Base-by-base conservation (phyloP, 2,329 filamentous ascomycete genomes). In the Pseudocercospora crystallina region DNA sequence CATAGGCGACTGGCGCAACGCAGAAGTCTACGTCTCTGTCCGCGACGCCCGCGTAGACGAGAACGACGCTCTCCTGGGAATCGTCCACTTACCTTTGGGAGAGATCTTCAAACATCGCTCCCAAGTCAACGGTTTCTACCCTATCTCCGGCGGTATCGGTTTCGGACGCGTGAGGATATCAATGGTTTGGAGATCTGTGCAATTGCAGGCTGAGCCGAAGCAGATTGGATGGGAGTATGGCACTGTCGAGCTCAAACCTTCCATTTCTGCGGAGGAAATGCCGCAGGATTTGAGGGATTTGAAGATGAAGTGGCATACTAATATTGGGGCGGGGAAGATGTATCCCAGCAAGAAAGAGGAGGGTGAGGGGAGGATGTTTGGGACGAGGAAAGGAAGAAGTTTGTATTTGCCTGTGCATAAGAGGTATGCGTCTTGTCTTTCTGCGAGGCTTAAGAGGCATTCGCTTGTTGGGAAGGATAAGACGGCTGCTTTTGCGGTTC, bases 141-240 rank as follows among this genome's bases (percentile, higher is more conserved):
- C 87, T 0, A 68, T 90, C 2, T 77, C 82, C 5, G 87, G 87
- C 2, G 87, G 87, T 0, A 79, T 89, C n/a, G 87, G 86, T 2
- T 87, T 82, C 58, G 87, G 87, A 1, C 78, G 84, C 36, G 78
- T 81, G 34, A 76, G 86, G 9, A 76, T 90, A 49, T 89, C 85
- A 12, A 76, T 90, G 73, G 82, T 90, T 2, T 90, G 87, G 77
- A 79, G 87, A 38, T 86, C 84, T 49, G 76, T 89, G 2, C 78
- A 85, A 51, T 68, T 87, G 1, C 77, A 85, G 59, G 70, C 83
- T 2, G 82, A 83, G 1, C 72, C 68, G 5, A 75, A 80, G 43
- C 67, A 85, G 30, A 70, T 82, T 1, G 87, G 87, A 1, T 89
- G 86, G 85, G 82, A 87, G 17, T 85, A 83, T 49, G 87, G 86